A percentile compares a stretch with the other conserved stretches of the same genome.
phyloP scores from a whole-genome alignment of 179 eudicot species.

The Spergularia azorica region DNA sequence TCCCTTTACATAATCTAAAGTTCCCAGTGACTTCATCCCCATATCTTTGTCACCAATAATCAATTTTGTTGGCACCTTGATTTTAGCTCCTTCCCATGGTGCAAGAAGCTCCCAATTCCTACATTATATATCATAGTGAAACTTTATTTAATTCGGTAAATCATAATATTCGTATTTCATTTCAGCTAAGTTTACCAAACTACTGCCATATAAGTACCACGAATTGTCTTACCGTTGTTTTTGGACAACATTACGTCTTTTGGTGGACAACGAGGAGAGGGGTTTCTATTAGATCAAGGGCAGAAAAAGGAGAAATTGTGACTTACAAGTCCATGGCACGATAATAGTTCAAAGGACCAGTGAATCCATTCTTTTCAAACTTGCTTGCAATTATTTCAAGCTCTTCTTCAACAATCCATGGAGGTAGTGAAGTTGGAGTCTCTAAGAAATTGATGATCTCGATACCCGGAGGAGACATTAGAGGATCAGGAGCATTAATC shows the following conservation, averaged over 20 bases:
- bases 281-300: too few relatives aligned
- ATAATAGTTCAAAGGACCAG: constrained; percentile 34
- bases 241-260: too few relatives aligned
- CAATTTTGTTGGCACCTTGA: constrained; percentile 26
- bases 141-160: too few relatives aligned
- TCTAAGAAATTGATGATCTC: constrained; percentile 33
- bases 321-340: constrained; percentile 34
- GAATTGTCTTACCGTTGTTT: too few relatives aligned
- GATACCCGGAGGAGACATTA: constrained; percentile 28
- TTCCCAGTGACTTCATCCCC: constrained; percentile 19
- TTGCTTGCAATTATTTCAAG: constrained; percentile 17
- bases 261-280: too few relatives aligned
- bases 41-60: constrained; percentile 30
- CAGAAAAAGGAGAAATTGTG: too few relatives aligned
- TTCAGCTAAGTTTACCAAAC: too few relatives aligned
- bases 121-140: not conserved
- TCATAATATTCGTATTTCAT: too few relatives aligned
- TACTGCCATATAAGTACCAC: too few relatives aligned
- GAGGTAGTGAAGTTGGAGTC: constrained; percentile 30
- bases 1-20: constrained; percentile 17
- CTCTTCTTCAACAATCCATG: constrained; percentile 32
- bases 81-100: constrained; percentile 28
- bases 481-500: constrained; percentile 28
- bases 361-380: constrained; percentile 31
- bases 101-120: constrained; percentile 34